phyloP scores from a whole-genome alignment of 2,329 filamentous ascomycete species.

The Microcyclospora tardicrescens region DNA sequence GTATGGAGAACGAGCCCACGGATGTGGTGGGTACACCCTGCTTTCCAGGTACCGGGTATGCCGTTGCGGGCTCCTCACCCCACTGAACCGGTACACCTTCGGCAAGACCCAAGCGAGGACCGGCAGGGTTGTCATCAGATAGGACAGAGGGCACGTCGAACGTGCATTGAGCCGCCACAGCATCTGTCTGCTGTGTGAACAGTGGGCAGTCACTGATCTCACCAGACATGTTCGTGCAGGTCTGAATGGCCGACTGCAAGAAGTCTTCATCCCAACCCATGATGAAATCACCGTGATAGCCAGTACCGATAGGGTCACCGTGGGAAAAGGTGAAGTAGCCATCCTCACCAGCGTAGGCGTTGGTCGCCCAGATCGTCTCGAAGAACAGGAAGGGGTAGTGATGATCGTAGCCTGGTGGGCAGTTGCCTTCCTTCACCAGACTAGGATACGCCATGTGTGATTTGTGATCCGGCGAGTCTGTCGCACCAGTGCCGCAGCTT shows the following conservation, averaged over 20 bases:
- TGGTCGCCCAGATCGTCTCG: constrained; percentile 73
- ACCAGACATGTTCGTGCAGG: constrained; percentile 61
- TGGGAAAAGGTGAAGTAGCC: constrained; percentile 67
- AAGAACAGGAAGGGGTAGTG: constrained; percentile 66
- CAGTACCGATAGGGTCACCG: constrained; percentile 60
- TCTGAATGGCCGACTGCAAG: constrained; percentile 58
- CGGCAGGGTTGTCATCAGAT: constrained; percentile 45
- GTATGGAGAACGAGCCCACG: constrained; percentile 5
- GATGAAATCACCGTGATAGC: constrained; percentile 70
- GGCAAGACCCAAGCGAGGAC: constrained; percentile 48
- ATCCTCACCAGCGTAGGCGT: constrained; percentile 45
- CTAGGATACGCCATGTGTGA: constrained; percentile 66
- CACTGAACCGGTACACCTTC: constrained; percentile 45
- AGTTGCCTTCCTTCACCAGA: constrained; percentile 62
- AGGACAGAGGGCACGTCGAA: constrained; percentile 47
- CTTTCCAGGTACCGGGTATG: constrained; percentile 18
- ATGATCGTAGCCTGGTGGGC: constrained; percentile 54
- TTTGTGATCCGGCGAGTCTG: constrained; percentile 41
- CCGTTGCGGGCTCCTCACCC: constrained; percentile 30
- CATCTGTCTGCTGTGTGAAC: constrained; percentile 54
- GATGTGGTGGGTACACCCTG: constrained; percentile 8
- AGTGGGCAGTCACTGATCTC: constrained; percentile 59
- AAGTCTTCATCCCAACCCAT: constrained; percentile 60
- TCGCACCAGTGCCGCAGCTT: constrained; percentile 72
- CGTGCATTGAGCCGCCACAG: constrained; percentile 45